Base-by-base conservation (phyloP, 371 early-diverging fungal species). In the Homolaphlyctis polyrhiza region DNA sequence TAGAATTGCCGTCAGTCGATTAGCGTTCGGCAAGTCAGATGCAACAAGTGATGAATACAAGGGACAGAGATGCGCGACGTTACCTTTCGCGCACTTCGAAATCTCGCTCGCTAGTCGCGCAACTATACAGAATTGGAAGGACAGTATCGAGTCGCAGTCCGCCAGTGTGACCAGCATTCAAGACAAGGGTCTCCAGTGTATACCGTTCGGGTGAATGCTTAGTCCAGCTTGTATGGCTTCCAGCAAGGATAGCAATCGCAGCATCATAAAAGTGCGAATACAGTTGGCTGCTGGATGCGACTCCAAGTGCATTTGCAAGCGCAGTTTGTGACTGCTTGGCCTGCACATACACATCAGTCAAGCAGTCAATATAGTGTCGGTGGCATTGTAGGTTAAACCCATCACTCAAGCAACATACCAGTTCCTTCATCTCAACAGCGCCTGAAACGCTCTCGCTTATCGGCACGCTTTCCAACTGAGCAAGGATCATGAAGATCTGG, bases 71-170 rank as follows among this genome's bases (percentile, higher is more conserved):
- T 39, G 52, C 32, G 25, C 64, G 5, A 2, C 39, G 58, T 57
- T 36, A 71, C 76, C 68, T 65, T 32, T 71, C 61, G 13, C 80
- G 60, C 3, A 78, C 66, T 64, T 81, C 80, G 5, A 62, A 23
- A 30, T 81, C 82, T 49, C 66, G 64, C 11, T 72, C 70, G 34
- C 51, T 57, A 18, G 32, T 57, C 25, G 67, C 58, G 27, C 68
- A 49, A 0, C 29, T 23, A 5, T 49, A 48, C 14, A 81, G 51
- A 6, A 78, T 28, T 14, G 60, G 61, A 6, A 81, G n/a, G 32
- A 80, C 57, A 1, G 55, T 29, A 25, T 69, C 60, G 43, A 78
- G 35, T 6, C 61, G 51, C 28, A 36, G 49, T 0, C 74, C 76
- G 32, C 71, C 67, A 23, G 55, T 32, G 0, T 49, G 21, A 6